Base-by-base conservation (phyloP, 2,329 filamentous ascomycete genomes). In the Huntiella bhutanensis region DNA sequence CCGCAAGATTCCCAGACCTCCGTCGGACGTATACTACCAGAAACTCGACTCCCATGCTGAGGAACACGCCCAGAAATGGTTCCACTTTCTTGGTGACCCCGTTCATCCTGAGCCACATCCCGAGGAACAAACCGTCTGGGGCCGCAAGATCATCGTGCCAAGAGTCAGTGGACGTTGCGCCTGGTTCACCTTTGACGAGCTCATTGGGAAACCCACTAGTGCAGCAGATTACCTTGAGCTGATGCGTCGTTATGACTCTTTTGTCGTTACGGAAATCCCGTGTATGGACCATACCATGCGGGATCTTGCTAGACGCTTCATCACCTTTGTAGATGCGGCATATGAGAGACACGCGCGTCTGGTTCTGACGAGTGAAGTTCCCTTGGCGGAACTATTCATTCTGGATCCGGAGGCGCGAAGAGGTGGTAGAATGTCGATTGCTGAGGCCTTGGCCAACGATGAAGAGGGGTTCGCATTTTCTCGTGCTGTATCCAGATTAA, bases 391-490 rank as follows among this genome's bases (percentile, higher is more conserved):
- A 58, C 75, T 96, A 33, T 98, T 96, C 63, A 70, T 93, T 40
- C 84, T 82, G 16, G 68, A 74, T 12, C 67, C 74, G 12, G 82
- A 87, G 59, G 65, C 85, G 42, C 70, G 77, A 43, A 79, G 82
- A 61, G 13, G 4, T 6, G 32, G 5, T 22, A 28, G 22, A 28
- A 68, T 98, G 55, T 93, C 93, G 65, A 79, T 78, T 53, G 85
- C 80, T 37, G 83, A 74, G 53, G 74, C 96, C 35, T 98, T 98
- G 60, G 82, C 80, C 1, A 91, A 91, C 36, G 91, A 95, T 49
- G 91, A 98, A 65, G 91, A 98, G 63, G 75, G 85, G 0, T 98
- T 98, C 65, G 91, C 91, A 0, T 98, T 98, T 66, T 86, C 86
- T 17, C 69, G 91, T 46, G 91, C 91, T 1, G 61, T 96, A 54